phyloP scores from a whole-genome alignment of 768 basidiomycete genomes.

The Trametopsis cervina region DNA sequence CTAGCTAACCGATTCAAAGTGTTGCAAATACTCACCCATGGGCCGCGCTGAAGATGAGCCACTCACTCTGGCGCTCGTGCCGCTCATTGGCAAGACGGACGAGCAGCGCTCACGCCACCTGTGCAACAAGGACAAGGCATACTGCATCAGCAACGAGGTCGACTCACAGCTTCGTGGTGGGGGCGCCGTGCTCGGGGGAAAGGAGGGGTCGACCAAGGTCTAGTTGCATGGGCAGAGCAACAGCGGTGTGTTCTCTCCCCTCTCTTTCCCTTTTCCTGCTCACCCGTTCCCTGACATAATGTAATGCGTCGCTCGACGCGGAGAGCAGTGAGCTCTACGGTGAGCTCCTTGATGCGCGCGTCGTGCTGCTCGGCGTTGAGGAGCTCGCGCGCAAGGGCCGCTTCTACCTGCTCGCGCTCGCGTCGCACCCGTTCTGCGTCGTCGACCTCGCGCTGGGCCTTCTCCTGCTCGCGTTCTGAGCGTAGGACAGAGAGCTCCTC shows the following conservation, averaged over 20 bases:
- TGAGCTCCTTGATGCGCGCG: conserved; percentile 48
- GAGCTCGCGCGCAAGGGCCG: conserved; percentile 41
- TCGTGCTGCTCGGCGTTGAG: conserved; percentile 34
- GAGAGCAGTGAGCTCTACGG: conserved; percentile 53
- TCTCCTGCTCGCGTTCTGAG: conserved; percentile 6
- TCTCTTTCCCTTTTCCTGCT: background rate
- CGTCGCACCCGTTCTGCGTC: conserved; percentile 45
- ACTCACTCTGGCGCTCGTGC: conserved; percentile 49
- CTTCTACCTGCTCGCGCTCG: conserved; percentile 40
- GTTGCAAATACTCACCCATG: conserved; percentile 6
- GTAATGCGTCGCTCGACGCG: conserved; percentile 30
- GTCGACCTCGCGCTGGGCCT: background rate
- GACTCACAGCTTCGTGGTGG: conserved; percentile 68
- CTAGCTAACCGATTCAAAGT: too few species aligned
- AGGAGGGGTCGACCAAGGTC: conserved; percentile 64
- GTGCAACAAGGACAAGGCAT: conserved; percentile 54
- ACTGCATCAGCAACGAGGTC: conserved; percentile 62
- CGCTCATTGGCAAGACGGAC: conserved; percentile 56
- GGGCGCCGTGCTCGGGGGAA: conserved; percentile 47
- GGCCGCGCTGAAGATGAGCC: conserved; percentile 39
- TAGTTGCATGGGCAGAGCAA: conserved; percentile 73
- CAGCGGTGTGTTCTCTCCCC: conserved; percentile 37
- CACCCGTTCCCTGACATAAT: too few species aligned
- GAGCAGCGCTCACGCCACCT: conserved; percentile 50
- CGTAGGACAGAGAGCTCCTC: background rate